phyloP scores from a whole-genome alignment of 495 filamentous ascomycete species.

The Tuber brumale region DNA sequence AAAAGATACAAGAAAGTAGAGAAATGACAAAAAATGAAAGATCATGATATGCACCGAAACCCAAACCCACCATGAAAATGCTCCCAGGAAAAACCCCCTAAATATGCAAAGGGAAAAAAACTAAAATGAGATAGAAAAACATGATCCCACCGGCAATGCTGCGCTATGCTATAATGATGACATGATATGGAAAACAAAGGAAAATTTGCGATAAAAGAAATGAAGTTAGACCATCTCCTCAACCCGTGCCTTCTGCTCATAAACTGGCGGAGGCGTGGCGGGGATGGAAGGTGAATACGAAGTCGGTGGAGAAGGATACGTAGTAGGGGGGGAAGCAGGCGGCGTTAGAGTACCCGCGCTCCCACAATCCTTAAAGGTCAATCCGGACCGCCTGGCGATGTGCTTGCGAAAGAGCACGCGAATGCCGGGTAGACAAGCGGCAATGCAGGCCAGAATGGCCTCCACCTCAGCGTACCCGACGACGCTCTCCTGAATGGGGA shows the following conservation, averaged over 20 bases:
- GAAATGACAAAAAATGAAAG: background rate
- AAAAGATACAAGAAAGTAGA: background rate
- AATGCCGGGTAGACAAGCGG: background rate
- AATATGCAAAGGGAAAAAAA: background rate
- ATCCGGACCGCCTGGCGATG: background rate
- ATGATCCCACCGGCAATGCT: background rate
- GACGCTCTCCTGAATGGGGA: background rate
- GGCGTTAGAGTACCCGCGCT: background rate
- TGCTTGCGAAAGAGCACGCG: constrained; percentile 1
- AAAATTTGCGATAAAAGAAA: background rate
- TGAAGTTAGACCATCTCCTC: background rate
- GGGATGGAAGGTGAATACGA: background rate
- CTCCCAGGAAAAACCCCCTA: background rate
- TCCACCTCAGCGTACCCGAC: background rate
- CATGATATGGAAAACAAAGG: background rate
- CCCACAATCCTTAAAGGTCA: background rate
- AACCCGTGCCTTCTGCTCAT: background rate
- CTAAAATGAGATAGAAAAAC: no score
- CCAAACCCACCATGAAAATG: background rate
- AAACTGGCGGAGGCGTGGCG: background rate
- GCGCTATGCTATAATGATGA: background rate
- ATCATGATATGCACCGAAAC: background rate
- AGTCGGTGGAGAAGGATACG: background rate
- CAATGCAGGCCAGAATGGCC: background rate
- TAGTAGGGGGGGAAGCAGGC: background rate